Percentiles rank a stretch among this genome's conserved stretches.
phyloP scores from a whole-genome alignment of 257 asterid genomes.

The Nyctanthes arbortristis region DNA sequence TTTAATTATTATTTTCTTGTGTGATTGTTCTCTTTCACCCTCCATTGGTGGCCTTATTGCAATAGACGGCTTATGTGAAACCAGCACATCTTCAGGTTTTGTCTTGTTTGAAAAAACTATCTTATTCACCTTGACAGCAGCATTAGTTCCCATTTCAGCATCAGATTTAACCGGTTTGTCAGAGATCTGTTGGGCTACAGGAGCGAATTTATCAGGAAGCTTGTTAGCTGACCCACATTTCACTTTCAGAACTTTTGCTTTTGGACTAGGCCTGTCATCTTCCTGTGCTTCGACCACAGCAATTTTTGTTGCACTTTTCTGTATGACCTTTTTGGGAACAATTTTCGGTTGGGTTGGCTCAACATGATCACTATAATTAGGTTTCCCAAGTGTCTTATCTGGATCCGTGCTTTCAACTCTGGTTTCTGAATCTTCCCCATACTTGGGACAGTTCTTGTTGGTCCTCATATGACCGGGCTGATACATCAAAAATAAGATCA shows the following conservation, averaged over 20 bases:
- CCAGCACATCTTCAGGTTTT: conserved; percentile 64
- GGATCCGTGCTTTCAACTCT: conserved; percentile 62
- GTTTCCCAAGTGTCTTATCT: conserved; percentile 53
- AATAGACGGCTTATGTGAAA: conserved; percentile 60
- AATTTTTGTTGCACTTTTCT: conserved; percentile 54
- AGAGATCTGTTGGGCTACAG: conserved; percentile 73
- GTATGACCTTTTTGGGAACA: conserved; percentile 54
- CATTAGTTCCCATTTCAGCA: conserved; percentile 61
- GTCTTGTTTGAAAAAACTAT: conserved; percentile 73
- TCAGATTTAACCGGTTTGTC: conserved; percentile 68
- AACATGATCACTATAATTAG: conserved; percentile 51
- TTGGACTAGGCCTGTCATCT: conserved; percentile 72
- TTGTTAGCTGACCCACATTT: conserved; percentile 76
- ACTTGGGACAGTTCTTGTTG: conserved; percentile 96
- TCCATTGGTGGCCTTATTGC: conserved; percentile 82
- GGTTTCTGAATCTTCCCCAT: conserved; percentile 78
- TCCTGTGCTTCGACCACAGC: conserved; percentile 61
- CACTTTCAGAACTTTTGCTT: conserved; percentile 84
- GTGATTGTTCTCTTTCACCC: conserved; percentile 66
- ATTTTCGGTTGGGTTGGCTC: conserved; percentile 67
- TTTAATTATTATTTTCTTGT: conserved; percentile 75
- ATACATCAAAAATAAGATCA: conserved; percentile 22
- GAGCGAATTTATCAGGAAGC: conserved; percentile 67
- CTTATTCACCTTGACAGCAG: conserved; percentile 70
- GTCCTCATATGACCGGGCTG: conserved; percentile 99